Evolutionary conservation across 2,329 filamentous ascomycete genomes (phyloP).

Genomic region (Pseudogymnoascus sp.): DNA sequence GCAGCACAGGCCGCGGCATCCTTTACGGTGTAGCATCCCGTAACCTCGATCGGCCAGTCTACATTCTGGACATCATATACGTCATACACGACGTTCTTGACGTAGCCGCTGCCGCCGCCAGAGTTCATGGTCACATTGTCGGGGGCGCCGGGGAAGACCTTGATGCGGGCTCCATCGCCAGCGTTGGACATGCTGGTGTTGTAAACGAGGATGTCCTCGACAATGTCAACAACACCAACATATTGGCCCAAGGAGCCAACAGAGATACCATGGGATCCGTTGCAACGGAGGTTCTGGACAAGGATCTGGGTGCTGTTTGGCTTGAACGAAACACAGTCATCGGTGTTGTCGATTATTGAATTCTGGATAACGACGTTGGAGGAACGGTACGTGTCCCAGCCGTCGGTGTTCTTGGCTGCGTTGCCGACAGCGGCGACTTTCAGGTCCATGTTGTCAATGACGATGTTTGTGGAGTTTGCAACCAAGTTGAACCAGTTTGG

Average conservation of each 20-base stretch:
- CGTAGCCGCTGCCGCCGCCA: slow-evolving; percentile 49
- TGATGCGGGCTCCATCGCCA: slow-evolving; percentile 57
- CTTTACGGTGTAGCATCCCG: slow-evolving; percentile 49
- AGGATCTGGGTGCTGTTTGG: slow-evolving; percentile 63
- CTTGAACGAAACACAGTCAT: slow-evolving; percentile 69
- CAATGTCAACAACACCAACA: slow-evolving; percentile 50
- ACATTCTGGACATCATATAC: slow-evolving; percentile 48
- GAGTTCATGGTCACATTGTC: slow-evolving; percentile 44
- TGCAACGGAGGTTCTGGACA: slow-evolving; percentile 59
- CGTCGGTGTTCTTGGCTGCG: slow-evolving; percentile 57
- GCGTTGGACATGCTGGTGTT: slow-evolving; percentile 53
- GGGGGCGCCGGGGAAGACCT: slow-evolving; percentile 46
- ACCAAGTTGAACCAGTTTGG: slow-evolving; percentile 55
- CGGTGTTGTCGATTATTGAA: slow-evolving; percentile 54
- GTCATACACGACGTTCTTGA: slow-evolving; percentile 55
- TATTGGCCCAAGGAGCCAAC: slow-evolving; percentile 68
- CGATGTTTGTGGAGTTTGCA: slow-evolving; percentile 55
- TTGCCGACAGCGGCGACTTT: slow-evolving; percentile 45
- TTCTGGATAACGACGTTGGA: slow-evolving; percentile 58
- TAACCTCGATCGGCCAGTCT: slow-evolving; percentile 34
- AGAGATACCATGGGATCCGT: slow-evolving; percentile 63
- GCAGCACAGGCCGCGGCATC: slow-evolving; percentile 28
- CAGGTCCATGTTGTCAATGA: slow-evolving; percentile 57
- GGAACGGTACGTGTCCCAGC: slow-evolving; percentile 56
- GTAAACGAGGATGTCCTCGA: slow-evolving; percentile 59